Evolutionary conservation across 2,329 filamentous ascomycete species (phyloP).

Genomic region (Phaeosphaeria sp.): DNA sequence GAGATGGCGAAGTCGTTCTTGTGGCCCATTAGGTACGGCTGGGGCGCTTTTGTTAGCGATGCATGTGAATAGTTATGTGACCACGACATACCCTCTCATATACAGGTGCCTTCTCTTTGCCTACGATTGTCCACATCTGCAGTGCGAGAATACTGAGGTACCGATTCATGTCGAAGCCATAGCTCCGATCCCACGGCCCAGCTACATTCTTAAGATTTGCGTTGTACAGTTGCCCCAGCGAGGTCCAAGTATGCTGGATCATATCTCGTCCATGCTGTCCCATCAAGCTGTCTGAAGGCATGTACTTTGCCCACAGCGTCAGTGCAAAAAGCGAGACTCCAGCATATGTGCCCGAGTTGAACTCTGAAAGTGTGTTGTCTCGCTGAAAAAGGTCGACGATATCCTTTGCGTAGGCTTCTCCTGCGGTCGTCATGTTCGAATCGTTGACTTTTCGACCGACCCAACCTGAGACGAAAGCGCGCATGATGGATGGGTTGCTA

Average conservation of each 20-base stretch:
- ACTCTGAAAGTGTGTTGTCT: constrained; percentile 65
- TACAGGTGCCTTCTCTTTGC: constrained; percentile 52
- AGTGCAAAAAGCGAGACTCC: constrained; percentile 67
- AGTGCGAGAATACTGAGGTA: constrained; percentile 65
- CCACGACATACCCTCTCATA: constrained; percentile 34
- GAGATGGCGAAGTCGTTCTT: constrained; percentile 65
- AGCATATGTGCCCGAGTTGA: constrained; percentile 68
- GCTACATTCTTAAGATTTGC: constrained; percentile 66
- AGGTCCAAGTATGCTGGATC: constrained; percentile 61
- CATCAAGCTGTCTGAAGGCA: constrained; percentile 62
- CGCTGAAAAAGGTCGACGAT: constrained; percentile 64
- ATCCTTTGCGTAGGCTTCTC: constrained; percentile 63
- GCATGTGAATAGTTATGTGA: neutral
- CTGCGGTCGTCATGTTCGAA: constrained; percentile 64
- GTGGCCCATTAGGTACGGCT: constrained; percentile 64
- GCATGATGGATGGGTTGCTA: constrained; percentile 67
- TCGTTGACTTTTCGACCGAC: constrained; percentile 61
- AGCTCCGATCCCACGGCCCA: constrained; percentile 69
- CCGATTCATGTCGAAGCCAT: constrained; percentile 69
- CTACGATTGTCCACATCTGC: constrained; percentile 65
- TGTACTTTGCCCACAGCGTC: constrained; percentile 66
- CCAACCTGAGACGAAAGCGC: constrained; percentile 67
- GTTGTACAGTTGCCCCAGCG: constrained; percentile 62
- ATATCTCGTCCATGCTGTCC: constrained; percentile 58
- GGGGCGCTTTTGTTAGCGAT: constrained; percentile 4